Percentiles rank a stretch among this genome's conserved stretches.
phyloP scores from a whole-genome alignment of 176 grass and related monocot genomes.

The Alopecurus myosuroides region DNA sequence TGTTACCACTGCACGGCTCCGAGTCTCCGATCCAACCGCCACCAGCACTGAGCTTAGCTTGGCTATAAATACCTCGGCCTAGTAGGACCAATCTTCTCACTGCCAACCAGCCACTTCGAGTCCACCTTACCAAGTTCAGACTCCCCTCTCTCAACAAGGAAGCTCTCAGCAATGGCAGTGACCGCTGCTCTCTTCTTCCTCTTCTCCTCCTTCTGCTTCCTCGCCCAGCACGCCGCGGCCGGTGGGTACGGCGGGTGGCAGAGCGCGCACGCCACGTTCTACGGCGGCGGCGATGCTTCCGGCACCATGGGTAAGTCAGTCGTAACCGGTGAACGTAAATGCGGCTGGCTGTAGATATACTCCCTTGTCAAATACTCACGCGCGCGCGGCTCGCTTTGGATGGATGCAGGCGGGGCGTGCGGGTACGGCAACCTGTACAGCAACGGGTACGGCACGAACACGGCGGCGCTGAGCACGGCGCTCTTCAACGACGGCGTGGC shows the following conservation, averaged over 20 bases:
- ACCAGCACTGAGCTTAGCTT: background rate
- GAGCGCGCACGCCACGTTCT: conserved; percentile 87
- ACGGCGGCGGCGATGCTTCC: conserved; percentile 82
- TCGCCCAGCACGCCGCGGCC: conserved; percentile 15
- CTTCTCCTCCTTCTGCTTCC: conserved; percentile 6
- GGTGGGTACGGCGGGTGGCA: conserved; percentile 52
- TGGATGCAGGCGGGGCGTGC: conserved; percentile 71
- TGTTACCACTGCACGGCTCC: background rate
- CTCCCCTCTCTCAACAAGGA: background rate
- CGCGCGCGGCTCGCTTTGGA: background rate
- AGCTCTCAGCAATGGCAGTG: conserved; percentile 14
- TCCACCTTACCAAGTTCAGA: background rate
- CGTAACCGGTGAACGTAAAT: background rate
- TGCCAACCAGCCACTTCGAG: conserved; percentile 13
- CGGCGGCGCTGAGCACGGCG: conserved; percentile 86
- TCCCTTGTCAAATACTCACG: background rate
- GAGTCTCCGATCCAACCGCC: conserved; percentile 32
- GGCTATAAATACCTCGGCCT: conserved; percentile 24
- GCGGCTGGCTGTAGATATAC: background rate
- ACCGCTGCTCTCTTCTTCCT: conserved; percentile 20
- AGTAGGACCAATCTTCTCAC: background rate
- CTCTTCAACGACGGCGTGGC: conserved; percentile 78
- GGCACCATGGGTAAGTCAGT: conserved; percentile 72
- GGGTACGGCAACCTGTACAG: conserved; percentile 97
- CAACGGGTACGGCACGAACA: conserved; percentile 84